phyloP scores from a whole-genome alignment of 2,329 filamentous ascomycete species.

The Drechslerella stenobrocha region DNA sequence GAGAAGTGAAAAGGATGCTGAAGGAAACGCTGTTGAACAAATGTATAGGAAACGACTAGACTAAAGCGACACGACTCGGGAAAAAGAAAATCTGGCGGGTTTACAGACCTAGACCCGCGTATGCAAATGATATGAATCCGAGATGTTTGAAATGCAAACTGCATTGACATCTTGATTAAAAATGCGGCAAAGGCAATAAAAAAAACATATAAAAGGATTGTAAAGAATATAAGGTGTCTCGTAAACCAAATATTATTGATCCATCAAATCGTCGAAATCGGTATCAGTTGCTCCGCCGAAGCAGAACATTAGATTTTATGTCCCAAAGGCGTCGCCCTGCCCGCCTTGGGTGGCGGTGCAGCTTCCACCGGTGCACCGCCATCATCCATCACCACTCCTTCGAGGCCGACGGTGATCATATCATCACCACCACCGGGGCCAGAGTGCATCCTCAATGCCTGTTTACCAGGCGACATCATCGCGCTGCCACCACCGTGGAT shows the following conservation, averaged over 20 bases:
- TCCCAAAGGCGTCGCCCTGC: conserved; percentile 41
- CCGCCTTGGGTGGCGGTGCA: conserved; percentile 41
- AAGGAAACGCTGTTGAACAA: neutral
- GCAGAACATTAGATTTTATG: conserved; percentile 41
- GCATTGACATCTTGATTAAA: too few relatives aligned
- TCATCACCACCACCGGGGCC: conserved; percentile 43
- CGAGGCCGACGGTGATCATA: conserved; percentile 47
- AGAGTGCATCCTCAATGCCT: conserved; percentile 41
- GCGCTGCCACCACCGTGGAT: conserved; percentile 31
- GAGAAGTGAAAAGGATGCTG: neutral
- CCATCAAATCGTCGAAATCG: neutral
- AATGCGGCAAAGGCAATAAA: neutral
- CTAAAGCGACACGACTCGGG: neutral
- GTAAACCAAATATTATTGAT: neutral
- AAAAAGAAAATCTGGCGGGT: too few relatives aligned
- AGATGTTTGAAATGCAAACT: too few relatives aligned
- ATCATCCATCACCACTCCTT: conserved; percentile 47
- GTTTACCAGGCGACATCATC: conserved; percentile 42
- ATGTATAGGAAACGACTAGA: neutral
- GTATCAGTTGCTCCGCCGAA: neutral
- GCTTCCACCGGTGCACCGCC: conserved; percentile 44
- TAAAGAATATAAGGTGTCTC: neutral
- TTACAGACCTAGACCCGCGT: too few relatives aligned
- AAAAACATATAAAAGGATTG: neutral
- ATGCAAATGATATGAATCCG: too few relatives aligned